These are phyloP conservation scores for Salvia rosmarinus DNA, from an alignment of 257 asterid genomes.

Conservation along the genomic window DNA sequence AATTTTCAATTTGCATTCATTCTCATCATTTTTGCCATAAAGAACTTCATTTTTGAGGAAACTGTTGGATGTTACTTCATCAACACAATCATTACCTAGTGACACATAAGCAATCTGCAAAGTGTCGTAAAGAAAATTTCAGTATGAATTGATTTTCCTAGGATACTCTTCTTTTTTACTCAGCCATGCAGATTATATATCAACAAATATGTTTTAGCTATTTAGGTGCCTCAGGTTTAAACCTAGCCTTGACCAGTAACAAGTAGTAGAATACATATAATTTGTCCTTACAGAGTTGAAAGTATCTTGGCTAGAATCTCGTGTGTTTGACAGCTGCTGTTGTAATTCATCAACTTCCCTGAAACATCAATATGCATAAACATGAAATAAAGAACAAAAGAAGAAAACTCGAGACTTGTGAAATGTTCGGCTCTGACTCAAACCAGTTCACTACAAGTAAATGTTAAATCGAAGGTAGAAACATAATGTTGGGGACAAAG, in stretches of 20 bases:
- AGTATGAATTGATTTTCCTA: slow-evolving; percentile 15
- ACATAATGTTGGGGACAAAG: too few relatives aligned
- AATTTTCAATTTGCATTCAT: slow-evolving; percentile 32
- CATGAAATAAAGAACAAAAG: slow-evolving; percentile 1
- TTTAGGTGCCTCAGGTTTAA: neutral
- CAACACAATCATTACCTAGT: slow-evolving; percentile 39
- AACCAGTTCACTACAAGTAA: slow-evolving; percentile 16
- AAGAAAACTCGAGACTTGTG: neutral
- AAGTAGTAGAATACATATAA: slow-evolving; percentile 19
- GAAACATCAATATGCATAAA: slow-evolving; percentile 24
- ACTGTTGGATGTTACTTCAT: slow-evolving; percentile 40
- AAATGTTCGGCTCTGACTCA: neutral
- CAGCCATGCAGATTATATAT: slow-evolving; percentile 11
- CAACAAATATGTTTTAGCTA: neutral
- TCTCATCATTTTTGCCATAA: slow-evolving; percentile 34
- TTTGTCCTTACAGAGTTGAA: slow-evolving; percentile 47
- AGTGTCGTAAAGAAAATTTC: slow-evolving; percentile 17
- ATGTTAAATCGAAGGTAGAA: too few relatives aligned
- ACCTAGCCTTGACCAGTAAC: slow-evolving; percentile 16
- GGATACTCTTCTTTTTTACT: slow-evolving; percentile 8
- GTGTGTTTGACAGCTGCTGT: slow-evolving; percentile 40
- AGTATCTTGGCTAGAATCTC: slow-evolving; percentile 46
- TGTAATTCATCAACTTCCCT: slow-evolving; percentile 60
- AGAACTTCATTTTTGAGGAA: slow-evolving; percentile 35
- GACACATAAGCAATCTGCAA: slow-evolving; percentile 47